Evolutionary conservation across 2,329 filamentous ascomycete species (phyloP).

Genomic region (Diplodia mutila): DNA sequence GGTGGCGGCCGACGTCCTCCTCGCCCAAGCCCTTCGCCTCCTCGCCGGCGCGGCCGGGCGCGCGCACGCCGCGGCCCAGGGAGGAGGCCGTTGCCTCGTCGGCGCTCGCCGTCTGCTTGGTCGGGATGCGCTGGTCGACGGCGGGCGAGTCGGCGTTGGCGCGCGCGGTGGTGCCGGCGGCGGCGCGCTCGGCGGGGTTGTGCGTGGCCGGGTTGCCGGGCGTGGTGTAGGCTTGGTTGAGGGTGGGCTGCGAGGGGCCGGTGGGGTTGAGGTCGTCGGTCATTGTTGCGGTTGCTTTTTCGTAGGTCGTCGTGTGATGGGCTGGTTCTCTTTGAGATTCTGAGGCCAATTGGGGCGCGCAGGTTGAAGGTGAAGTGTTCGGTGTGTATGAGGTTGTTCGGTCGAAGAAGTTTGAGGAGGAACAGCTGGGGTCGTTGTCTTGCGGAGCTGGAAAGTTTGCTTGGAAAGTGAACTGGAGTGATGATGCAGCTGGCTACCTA

Average conservation of each 20-base stretch:
- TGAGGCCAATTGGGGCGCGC: background rate
- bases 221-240: conserved; percentile 51
- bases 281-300: conserved; percentile 37
- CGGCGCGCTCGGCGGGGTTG: conserved; percentile 43
- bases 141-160: conserved; percentile 33
- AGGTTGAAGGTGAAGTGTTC: background rate
- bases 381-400: background rate
- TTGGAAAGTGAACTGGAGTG: background rate
- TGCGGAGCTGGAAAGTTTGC: background rate
- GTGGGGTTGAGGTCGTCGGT: conserved; percentile 36
- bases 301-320: background rate
- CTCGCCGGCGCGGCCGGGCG: conserved; percentile 46
- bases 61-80: conserved; percentile 48
- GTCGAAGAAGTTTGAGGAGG: too few relatives aligned
- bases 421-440: background rate
- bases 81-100: conserved; percentile 43
- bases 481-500: conserved; percentile 2
- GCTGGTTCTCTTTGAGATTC: background rate
- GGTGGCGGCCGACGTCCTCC: conserved; percentile 48
- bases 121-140: conserved; percentile 44
- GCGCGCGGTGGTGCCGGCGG: conserved; percentile 41
- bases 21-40: conserved; percentile 45
- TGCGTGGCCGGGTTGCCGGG: conserved; percentile 51
- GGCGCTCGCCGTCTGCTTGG: conserved; percentile 39
- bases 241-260: conserved; percentile 50